A percentile compares a stretch with the other conserved stretches of the same genome.
Conservation (phyloP, 2,329 filamentous ascomycete genomes). For the Colletotrichum cereale region DNA sequence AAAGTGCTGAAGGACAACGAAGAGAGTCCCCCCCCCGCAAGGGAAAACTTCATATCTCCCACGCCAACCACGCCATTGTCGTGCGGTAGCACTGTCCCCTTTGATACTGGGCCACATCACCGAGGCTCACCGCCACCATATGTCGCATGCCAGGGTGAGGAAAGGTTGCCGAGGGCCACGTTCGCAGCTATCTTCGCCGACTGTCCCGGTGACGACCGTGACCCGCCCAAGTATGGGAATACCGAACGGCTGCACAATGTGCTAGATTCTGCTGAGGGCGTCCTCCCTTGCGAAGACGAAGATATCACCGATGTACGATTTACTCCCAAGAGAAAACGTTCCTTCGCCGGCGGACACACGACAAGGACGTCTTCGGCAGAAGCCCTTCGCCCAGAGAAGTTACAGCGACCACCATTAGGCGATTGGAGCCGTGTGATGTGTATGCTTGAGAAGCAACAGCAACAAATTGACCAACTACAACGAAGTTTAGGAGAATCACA, state of each 20-base stretch:
- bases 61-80: neutral
- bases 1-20: neutral
- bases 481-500: neutral
- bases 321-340: constrained; percentile 16
- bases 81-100: neutral
- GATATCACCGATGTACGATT: neutral
- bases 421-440: neutral
- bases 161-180: neutral
- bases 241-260: too few species aligned
- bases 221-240: too few species aligned
- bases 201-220: too few species aligned
- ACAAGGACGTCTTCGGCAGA: constrained; percentile 1
- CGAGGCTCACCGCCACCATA: too few species aligned
- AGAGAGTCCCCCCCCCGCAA: neutral
- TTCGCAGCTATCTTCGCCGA: constrained; percentile 1
- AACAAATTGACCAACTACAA: constrained; percentile 5
- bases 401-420: neutral
- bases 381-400: neutral
- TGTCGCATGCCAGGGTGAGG: neutral
- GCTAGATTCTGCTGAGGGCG: neutral
- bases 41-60: neutral
- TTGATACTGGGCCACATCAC: too few species aligned
- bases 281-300: neutral
- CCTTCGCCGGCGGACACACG: neutral
- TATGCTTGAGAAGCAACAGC: constrained; percentile 8